Conservation (phyloP, 352 stramenopile species). For the Phytophthora macrochlamydospora region DNA sequence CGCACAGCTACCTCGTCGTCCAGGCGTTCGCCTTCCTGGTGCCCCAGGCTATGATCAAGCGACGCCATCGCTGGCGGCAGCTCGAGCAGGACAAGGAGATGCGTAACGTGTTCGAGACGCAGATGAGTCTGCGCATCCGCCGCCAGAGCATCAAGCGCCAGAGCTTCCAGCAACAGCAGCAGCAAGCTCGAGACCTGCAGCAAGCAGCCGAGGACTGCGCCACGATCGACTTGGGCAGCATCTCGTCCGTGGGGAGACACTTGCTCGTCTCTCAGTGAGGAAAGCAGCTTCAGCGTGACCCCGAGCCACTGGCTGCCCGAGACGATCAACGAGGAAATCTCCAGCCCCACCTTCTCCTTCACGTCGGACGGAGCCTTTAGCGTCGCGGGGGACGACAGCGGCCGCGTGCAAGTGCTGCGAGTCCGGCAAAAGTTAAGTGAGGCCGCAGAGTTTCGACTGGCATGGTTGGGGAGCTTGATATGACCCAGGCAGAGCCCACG, state of each 20-base stretch:
- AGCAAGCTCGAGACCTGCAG: no score
- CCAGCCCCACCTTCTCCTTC: slow-evolving; percentile 14
- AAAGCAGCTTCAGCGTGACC: background rate
- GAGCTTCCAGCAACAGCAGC: slow-evolving; percentile 17
- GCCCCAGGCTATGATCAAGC: slow-evolving; percentile 25
- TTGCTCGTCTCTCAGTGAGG: background rate
- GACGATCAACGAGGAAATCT: slow-evolving; percentile 17
- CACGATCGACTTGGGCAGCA: slow-evolving; percentile 29
- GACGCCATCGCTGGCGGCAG: slow-evolving; percentile 18
- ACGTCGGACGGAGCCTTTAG: background rate
- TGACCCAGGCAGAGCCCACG: slow-evolving; percentile 18
- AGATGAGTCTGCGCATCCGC: slow-evolving; percentile 34
- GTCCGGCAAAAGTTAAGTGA: slow-evolving; percentile 20
- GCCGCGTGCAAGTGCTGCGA: slow-evolving; percentile 21
- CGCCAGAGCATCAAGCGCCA: slow-evolving; percentile 39
- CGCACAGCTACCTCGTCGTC: slow-evolving; percentile 30
- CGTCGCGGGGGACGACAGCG: slow-evolving; percentile 1
- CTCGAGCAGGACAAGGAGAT: slow-evolving; percentile 20
- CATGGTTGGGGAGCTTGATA: slow-evolving; percentile 19
- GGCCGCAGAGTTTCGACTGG: slow-evolving; percentile 24
- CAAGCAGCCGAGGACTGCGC: slow-evolving; percentile 16
- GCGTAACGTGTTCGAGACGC: slow-evolving; percentile 34
- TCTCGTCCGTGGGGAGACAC: background rate
- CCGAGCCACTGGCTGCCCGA: slow-evolving; percentile 16
- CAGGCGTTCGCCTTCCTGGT: slow-evolving; percentile 40